Percentiles rank a stretch among this genome's conserved stretches.
These are phyloP conservation scores for Fusarium sp. DNA, from an alignment of 2,329 filamentous ascomycete species.

Conservation along the genomic window DNA sequence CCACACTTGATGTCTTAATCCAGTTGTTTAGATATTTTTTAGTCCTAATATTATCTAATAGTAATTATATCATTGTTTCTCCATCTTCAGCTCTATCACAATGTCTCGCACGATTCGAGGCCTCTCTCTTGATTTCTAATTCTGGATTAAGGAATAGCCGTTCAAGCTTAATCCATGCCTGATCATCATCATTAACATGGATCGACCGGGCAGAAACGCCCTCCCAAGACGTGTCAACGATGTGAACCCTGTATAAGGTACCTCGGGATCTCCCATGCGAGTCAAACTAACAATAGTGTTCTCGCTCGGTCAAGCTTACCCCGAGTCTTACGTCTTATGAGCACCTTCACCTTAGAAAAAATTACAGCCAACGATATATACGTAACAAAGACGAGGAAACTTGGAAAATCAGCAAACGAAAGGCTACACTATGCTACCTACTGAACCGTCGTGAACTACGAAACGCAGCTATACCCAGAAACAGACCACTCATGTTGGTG, in stretches of 20 bases:
- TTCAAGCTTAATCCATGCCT: not conserved
- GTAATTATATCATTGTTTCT: constrained; percentile 22
- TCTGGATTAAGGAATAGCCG: constrained; percentile 18
- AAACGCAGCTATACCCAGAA: constrained; percentile 31
- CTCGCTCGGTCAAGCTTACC: not conserved
- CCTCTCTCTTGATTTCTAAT: not conserved
- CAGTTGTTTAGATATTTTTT: constrained; percentile 3
- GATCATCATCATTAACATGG: not conserved
- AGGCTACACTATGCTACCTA: constrained; percentile 47
- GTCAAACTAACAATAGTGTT: not conserved
- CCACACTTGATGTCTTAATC: constrained; percentile 7
- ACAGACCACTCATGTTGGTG: constrained; percentile 24
- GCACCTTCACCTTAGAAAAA: constrained; percentile 2
- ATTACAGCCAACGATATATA: constrained; percentile 6
- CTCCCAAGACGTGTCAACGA: not conserved
- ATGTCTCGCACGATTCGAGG: constrained; percentile 17
- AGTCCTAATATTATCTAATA: not conserved
- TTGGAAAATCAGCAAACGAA: constrained; percentile 32
- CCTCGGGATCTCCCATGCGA: not conserved
- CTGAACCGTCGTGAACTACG: constrained; percentile 27
- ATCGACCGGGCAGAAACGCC: not conserved
- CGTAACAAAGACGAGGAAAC: constrained; percentile 3
- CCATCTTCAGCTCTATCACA: constrained; percentile 17
- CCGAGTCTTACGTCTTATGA: constrained; percentile 3
- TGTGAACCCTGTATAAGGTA: not conserved